Base-by-base conservation (phyloP, 345 rosid species). In the Stellera chamaejasme region DNA sequence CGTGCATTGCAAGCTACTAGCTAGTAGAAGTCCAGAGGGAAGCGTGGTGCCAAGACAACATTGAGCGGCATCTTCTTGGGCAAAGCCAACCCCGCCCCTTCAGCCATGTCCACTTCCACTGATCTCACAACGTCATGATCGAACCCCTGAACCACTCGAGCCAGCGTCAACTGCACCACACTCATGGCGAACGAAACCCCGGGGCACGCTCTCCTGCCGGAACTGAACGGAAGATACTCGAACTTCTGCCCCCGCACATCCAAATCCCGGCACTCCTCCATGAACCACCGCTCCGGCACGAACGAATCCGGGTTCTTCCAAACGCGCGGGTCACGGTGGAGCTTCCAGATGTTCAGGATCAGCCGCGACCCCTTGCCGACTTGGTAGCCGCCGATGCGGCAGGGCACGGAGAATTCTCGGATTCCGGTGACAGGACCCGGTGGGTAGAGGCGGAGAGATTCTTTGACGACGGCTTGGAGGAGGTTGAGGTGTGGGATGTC, bases 161-260 rank as follows among this genome's bases (percentile, higher is more conserved):
- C 90, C 13, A 81, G 46, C 4, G 67, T 67, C 4, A 81, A 64
- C 19, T 73, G 77, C 50, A 72, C 79, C 23, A 79, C 67, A 48
- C 68, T 72, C 23, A 71, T 23, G 10, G 73, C 87, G 25, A 71
- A 62, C 13, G 72, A 65, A 56, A 68, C 54, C 32, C 77, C 84
- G 8, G 90, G 90, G 58, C 90, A 83, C 1, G 82, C 74, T 60
- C 83, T 80, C 50, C 86, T 68, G 0, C 90, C 90, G 0, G 50
- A 48, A 32, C 85, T 56, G 10, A 83, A 83, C 0, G 86, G 83
- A 14, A 83, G 66, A 53, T 60, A 75, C 65, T 52, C 71, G 10
- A 72, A 74, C 4, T 65, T 67, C 7, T 53, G 62, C 12, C 39
- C 64, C 8, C 45, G 47, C 12, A 51, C 13, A 36, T 72, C 71